phyloP scores from a whole-genome alignment of 768 basidiomycete genomes.

The Phallus indusiatus region DNA sequence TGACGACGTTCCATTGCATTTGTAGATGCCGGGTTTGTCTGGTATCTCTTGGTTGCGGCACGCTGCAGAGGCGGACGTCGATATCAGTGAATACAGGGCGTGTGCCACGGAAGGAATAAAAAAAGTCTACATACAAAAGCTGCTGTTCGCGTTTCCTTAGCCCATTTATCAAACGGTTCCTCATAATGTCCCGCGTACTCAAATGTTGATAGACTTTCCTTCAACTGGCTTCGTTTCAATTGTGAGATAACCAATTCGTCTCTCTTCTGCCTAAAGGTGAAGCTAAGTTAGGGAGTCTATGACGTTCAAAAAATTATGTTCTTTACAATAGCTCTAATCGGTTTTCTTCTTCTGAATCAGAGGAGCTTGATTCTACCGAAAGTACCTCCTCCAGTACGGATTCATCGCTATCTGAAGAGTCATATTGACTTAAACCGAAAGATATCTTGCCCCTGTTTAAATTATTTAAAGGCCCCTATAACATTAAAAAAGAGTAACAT shows the following conservation, averaged over 20 bases:
- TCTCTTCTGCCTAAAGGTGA: conserved; percentile 11
- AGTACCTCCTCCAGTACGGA: conserved; percentile 5
- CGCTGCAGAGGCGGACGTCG: conserved; percentile 4
- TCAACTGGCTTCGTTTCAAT: conserved; percentile 27
- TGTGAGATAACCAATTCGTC: conserved; percentile 16
- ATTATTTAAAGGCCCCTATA: background rate
- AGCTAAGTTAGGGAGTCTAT: background rate
- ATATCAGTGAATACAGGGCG: background rate
- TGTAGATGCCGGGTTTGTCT: conserved; percentile 15
- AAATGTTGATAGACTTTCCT: conserved; percentile 39
- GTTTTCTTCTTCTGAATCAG: conserved; percentile 35
- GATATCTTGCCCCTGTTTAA: background rate
- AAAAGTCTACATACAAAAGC: conserved; percentile 29
- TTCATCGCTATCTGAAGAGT: conserved; percentile 30
- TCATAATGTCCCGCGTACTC: conserved; percentile 39
- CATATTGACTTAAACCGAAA: conserved; percentile 23
- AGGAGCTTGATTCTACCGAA: conserved; percentile 22
- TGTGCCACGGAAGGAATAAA: background rate
- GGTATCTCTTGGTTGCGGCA: conserved; percentile 18
- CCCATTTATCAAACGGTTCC: conserved; percentile 45
- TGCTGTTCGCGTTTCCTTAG: conserved; percentile 37
- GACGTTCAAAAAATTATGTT: conserved; percentile 9
- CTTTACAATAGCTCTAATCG: conserved; percentile 28
- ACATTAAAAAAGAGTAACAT: background rate
- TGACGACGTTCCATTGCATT: conserved; percentile 7